phyloP scores from a whole-genome alignment of 805 yeast species.

The Vanderwaltozyma yarrowii region DNA sequence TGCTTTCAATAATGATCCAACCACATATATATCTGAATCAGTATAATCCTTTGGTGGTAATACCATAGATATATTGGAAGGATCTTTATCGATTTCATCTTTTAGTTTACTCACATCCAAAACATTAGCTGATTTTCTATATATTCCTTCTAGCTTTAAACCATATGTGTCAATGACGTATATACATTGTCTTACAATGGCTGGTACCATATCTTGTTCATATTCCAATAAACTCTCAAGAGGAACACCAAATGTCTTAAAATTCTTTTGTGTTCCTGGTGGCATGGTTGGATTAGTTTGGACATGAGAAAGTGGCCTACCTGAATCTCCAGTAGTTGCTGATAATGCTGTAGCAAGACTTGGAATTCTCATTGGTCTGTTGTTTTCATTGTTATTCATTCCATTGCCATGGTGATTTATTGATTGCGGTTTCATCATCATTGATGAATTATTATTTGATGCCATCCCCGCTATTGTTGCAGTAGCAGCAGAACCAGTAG shows the following conservation, averaged over 20 bases:
- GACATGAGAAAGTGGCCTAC: slow-evolving; percentile 26
- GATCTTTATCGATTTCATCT: slow-evolving; percentile 64
- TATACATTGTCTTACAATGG: slow-evolving; percentile 80
- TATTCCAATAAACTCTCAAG: slow-evolving; percentile 65
- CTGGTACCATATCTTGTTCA: slow-evolving; percentile 89
- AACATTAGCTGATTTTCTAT: slow-evolving; percentile 74
- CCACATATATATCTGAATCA: slow-evolving; percentile 75
- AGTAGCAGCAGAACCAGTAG: too few species aligned
- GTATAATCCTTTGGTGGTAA: slow-evolving; percentile 46
- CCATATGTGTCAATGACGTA: slow-evolving; percentile 82
- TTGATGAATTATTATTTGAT: background rate
- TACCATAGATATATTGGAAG: slow-evolving; percentile 49
- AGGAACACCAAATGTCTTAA: slow-evolving; percentile 71
- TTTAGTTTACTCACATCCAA: slow-evolving; percentile 63
- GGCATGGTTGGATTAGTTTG: slow-evolving; percentile 26
- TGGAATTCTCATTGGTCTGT: slow-evolving; percentile 9
- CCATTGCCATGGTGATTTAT: background rate
- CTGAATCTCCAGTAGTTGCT: slow-evolving; percentile 16
- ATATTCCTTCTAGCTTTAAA: slow-evolving; percentile 76
- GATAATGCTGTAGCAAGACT: slow-evolving; percentile 20
- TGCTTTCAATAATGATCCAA: slow-evolving; percentile 78
- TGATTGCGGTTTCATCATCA: background rate
- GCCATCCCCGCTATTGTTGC: too few species aligned
- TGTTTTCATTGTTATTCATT: background rate
- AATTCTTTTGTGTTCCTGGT: slow-evolving; percentile 29